Evolutionary conservation across 306 rosid species (phyloP), one percentile per base, ranked within the genome.

Genomic region (Inga oerstediana): DNA sequence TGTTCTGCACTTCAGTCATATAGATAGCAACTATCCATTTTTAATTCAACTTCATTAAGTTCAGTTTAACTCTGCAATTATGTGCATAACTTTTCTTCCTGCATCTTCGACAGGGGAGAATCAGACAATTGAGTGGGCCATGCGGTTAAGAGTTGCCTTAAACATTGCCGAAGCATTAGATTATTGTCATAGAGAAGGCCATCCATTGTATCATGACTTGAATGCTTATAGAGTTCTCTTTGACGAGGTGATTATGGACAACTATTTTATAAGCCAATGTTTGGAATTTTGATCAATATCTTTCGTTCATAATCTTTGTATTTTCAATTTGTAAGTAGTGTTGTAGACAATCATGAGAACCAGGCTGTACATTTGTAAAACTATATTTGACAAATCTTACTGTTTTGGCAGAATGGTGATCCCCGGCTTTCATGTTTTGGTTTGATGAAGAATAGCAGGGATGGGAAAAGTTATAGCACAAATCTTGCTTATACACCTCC

Each of bases 341-440:
- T 43, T 32, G 48, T 61, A 56, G 24, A 13, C 59, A 79, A 54
- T 45, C 68, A 69, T 32, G 54, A 34, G 44, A 44, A 70, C 30
- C 20, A 58, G 22, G 59, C 48, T 41, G 22, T 71, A 4, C 45
- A 19, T 68, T 34, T 43, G 43, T 69, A 32, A 82, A 76, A 69
- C 66, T 54, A 43, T 43, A 67, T 32, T 76, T 78, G 48, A 78
- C 32, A 35, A 27, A 27, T 84, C 74, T 68, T 80, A 71, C 81
- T 87, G 79, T 80, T 79, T 85, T 82, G 58, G 88, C 91, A 93
- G 97, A 88, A 89, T 83, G 97, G 97, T 13, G 93, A 93, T 81
- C 97, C 96, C 65, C 91, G 96, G 71, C 93, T 90, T 80, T 93
- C 97, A 41, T 93, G 96, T 86, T 93, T 93, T 74, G 97, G 97